These are phyloP conservation scores for Russula virescens DNA, from an alignment of 768 basidiomycete genomes.

Conservation along the genomic window DNA sequence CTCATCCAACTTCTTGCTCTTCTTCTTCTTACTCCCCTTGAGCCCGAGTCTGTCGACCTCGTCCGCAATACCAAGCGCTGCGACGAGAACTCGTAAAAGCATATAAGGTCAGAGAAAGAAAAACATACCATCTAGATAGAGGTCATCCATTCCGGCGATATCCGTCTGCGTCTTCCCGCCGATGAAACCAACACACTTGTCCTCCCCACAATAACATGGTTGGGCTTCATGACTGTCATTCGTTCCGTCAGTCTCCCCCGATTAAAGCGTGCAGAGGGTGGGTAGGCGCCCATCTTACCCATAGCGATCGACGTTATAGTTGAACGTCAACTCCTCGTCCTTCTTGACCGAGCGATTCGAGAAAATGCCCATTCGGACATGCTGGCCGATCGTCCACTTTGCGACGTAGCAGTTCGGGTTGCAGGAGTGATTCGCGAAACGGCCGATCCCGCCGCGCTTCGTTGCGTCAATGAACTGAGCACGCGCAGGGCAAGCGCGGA, in stretches of 20 bases:
- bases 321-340: slow-evolving; percentile 93
- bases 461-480: slow-evolving; percentile 98
- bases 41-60: slow-evolving; percentile 78
- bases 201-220: slow-evolving; percentile 89
- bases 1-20: slow-evolving; percentile 88
- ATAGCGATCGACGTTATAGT: slow-evolving; percentile 99
- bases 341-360: slow-evolving; percentile 73
- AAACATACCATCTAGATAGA: slow-evolving; percentile 78
- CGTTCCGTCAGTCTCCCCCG: neutral
- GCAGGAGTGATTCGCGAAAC: slow-evolving; percentile 98
- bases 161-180: slow-evolving; percentile 99
- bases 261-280: neutral
- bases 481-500: neutral
- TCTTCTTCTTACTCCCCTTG: slow-evolving; percentile 87
- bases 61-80: slow-evolving; percentile 91
- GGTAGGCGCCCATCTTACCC: slow-evolving; percentile 52
- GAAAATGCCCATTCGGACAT: slow-evolving; percentile 97
- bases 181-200: slow-evolving; percentile 92
- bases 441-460: slow-evolving; percentile 91
- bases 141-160: slow-evolving; percentile 87
- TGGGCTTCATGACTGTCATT: slow-evolving; percentile 81
- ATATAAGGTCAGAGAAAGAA: neutral
- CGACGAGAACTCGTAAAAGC: slow-evolving; percentile 7
- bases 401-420: slow-evolving; percentile 97
- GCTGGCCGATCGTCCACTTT: slow-evolving; percentile 89